A percentile compares a stretch with the other conserved stretches of the same genome.
Conservation (phyloP, 306 rosid species). For the Rosa lucieae region DNA sequence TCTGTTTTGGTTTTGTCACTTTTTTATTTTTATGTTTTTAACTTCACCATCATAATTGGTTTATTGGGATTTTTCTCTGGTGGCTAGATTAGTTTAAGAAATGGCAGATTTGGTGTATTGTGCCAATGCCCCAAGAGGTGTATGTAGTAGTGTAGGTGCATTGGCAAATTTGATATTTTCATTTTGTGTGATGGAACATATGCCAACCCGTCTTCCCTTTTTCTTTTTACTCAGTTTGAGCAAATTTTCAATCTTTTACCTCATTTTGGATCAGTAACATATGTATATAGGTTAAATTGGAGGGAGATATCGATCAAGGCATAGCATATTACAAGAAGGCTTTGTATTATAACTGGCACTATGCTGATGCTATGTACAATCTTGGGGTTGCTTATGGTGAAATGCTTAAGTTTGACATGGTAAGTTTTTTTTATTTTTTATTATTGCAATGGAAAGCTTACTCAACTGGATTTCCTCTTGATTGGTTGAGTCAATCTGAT, state of each 20-base stretch:
- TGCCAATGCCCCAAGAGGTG: background rate
- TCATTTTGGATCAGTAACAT: conserved; percentile 27
- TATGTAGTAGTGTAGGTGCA: background rate
- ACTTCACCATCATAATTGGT: background rate
- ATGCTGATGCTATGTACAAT: conserved; percentile 99
- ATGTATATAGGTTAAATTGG: conserved; percentile 77
- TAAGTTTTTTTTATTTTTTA: conserved; percentile 33
- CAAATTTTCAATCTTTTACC: conserved; percentile 13
- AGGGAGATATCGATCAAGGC: conserved; percentile 89
- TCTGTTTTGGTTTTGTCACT: background rate
- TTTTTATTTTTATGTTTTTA: background rate
- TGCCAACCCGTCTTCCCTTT: conserved; percentile 1
- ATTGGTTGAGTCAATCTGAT: conserved; percentile 20
- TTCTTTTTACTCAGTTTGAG: conserved; percentile 8
- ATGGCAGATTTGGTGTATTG: background rate
- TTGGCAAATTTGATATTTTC: background rate
- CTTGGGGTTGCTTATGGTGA: conserved; percentile 99
- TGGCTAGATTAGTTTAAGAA: background rate
- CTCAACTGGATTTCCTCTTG: background rate
- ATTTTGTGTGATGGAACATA: background rate
- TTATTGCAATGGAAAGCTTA: background rate
- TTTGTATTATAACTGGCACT: conserved; percentile 91
- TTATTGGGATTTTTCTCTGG: background rate
- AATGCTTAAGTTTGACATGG: conserved; percentile 98
- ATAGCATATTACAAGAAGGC: conserved; percentile 92